Evolutionary conservation across 1,284 basidiomycete genomes (phyloP).

Genomic region (Pascua guehoae): DNA sequence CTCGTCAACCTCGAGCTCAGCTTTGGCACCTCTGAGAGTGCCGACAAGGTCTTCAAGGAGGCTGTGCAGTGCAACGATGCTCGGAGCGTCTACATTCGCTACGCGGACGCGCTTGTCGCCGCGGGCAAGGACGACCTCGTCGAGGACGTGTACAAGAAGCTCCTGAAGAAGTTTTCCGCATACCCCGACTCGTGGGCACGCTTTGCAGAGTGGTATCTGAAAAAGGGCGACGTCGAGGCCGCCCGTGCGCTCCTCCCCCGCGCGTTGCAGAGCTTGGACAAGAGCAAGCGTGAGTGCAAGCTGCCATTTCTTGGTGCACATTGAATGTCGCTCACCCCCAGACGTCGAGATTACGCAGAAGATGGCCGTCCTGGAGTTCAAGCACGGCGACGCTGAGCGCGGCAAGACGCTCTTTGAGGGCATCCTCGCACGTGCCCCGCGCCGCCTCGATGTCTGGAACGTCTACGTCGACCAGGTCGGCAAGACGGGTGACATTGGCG

Average conservation of each 20-base stretch:
- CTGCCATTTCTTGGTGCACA: too few species aligned
- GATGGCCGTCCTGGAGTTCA: conserved; percentile 94
- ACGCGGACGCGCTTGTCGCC: conserved; percentile 79
- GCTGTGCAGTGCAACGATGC: conserved; percentile 88
- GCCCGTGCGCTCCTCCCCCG: conserved; percentile 84
- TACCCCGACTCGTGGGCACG: conserved; percentile 89
- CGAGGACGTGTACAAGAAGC: conserved; percentile 78
- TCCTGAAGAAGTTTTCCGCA: conserved; percentile 87
- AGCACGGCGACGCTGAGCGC: conserved; percentile 85
- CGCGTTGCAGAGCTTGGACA: conserved; percentile 86
- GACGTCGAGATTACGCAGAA: conserved; percentile 92
- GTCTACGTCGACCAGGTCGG: conserved; percentile 96
- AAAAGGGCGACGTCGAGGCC: conserved; percentile 67
- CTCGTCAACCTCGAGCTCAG: conserved; percentile 91
- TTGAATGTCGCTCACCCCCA: conserved; percentile 40
- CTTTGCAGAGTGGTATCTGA: conserved; percentile 73
- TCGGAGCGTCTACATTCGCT: conserved; percentile 78
- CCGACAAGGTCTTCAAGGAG: conserved; percentile 81
- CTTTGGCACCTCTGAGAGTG: conserved; percentile 78
- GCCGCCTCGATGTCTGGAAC: conserved; percentile 92
- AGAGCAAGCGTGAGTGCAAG: conserved; percentile 74
- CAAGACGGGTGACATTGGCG: conserved; percentile 69
- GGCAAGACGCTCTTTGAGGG: conserved; percentile 96
- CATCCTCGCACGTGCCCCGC: conserved; percentile 88
- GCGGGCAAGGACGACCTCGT: conserved; percentile 73